Base-by-base conservation (phyloP, 2,329 filamentous ascomycete genomes). In the Uncinocarpus reesii region DNA sequence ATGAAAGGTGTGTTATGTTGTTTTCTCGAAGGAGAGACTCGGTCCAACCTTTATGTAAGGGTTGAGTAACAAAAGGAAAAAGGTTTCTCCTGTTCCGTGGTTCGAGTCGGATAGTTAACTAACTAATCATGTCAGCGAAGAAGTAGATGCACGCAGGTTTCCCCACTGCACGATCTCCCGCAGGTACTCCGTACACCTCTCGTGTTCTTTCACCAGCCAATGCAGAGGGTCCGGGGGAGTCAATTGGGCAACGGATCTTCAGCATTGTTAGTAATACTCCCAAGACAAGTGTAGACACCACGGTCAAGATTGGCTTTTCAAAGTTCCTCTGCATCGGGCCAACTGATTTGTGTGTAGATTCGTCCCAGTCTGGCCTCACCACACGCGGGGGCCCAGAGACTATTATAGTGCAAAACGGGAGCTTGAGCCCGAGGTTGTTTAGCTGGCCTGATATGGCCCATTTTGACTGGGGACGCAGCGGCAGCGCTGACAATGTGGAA, bases 331-430 rank as follows among this genome's bases (percentile, higher is more conserved):
- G 23, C 37, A 41, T 28, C n/a, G 3, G 37, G 23, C 2, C 13
- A 26, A 41, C 23, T 41, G 6, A 15, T 4, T 26, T n/a, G 21
- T 10, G 37, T 28, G 37, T 41, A 41, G 37, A 41, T 3, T 42
- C 16, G 15, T 29, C 24, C 38, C 38, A 42, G n/a, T 41, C 37
- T 15, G 37, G 7, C 23, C 13, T 41, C 7, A 41, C 37, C 6
- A 28, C 10, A 28, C 37, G 37, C 37, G 37, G 37, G 4, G 37
- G 37, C 21, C 37, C 37, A 41, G 37, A 26, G 37, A 41, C 37
- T 16, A 42, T 29, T 42, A 42, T 42, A 42, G 24, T 18, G 23
- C 8, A 26, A 40, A 29, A 15, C 38, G 11, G 38, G 24, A 16
- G 38, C 38, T 29, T 16, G 24, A 18, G 38, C 38, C n/a, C 38